phyloP scores from a whole-genome alignment of 345 rosid species.

The Aquilaria sinensis region DNA sequence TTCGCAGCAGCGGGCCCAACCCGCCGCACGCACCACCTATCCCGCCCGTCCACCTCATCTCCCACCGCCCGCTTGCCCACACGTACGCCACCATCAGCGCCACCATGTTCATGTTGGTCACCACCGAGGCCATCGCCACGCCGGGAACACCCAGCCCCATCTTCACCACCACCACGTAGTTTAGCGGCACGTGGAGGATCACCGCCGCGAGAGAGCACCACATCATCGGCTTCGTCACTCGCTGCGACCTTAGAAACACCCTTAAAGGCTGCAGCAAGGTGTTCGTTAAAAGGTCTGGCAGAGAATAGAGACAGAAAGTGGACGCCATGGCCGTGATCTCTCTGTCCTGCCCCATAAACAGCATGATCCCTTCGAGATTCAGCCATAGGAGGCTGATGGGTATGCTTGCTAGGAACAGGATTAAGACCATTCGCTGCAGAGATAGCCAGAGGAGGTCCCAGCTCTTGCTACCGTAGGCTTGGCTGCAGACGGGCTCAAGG shows the following conservation, averaged over 20 bases:
- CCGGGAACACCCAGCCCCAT: conserved; percentile 76
- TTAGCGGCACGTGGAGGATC: conserved; percentile 74
- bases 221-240: conserved; percentile 91
- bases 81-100: conserved; percentile 71
- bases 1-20: conserved; percentile 58
- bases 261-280: conserved; percentile 79
- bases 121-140: conserved; percentile 90
- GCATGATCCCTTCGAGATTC: conserved; percentile 78
- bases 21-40: conserved; percentile 46
- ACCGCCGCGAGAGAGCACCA: conserved; percentile 84
- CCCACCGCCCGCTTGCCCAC: conserved; percentile 53
- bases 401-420: conserved; percentile 59
- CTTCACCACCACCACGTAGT: conserved; percentile 54
- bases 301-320: conserved; percentile 69
- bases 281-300: conserved; percentile 90
- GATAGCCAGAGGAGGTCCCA: conserved; percentile 87
- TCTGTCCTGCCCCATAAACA: conserved; percentile 76
- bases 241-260: conserved; percentile 86
- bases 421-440: conserved; percentile 81
- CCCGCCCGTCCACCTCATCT: conserved; percentile 43
- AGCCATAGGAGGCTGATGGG: conserved; percentile 89
- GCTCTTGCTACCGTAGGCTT: conserved; percentile 87
- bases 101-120: conserved; percentile 84
- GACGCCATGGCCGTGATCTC: conserved; percentile 84
- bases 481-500: conserved; percentile 96